Conservation (phyloP, 2,329 filamentous ascomycete species). For the Cryphonectria carpinicola region DNA sequence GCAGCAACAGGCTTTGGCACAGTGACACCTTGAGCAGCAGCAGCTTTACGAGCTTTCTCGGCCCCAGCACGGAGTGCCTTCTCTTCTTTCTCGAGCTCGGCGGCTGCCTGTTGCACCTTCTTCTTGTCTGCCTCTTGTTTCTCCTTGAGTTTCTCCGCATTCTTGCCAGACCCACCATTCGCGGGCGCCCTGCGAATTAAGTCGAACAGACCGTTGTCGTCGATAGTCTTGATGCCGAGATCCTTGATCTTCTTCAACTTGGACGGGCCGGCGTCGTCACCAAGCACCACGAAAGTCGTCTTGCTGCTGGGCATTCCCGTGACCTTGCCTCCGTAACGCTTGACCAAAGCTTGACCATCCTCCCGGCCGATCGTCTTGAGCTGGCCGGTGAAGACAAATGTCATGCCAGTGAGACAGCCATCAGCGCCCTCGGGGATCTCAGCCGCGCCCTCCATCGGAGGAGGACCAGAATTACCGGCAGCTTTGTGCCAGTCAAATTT, state of each 20-base stretch:
- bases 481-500: slow-evolving; percentile 84
- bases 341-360: slow-evolving; percentile 83
- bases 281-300: slow-evolving; percentile 91
- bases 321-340: slow-evolving; percentile 92
- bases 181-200: slow-evolving; percentile 81
- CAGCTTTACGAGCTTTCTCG: slow-evolving; percentile 57
- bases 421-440: slow-evolving; percentile 83
- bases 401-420: slow-evolving; percentile 86
- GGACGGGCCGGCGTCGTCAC: slow-evolving; percentile 87
- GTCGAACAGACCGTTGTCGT: slow-evolving; percentile 89
- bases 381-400: slow-evolving; percentile 94
- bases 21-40: slow-evolving; percentile 48
- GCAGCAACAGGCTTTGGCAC: slow-evolving; percentile 40
- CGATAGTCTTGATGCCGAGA: slow-evolving; percentile 84
- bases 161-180: slow-evolving; percentile 85
- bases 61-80: slow-evolving; percentile 57
- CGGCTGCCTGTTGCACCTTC: slow-evolving; percentile 78
- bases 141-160: slow-evolving; percentile 80
- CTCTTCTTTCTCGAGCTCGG: slow-evolving; percentile 85
- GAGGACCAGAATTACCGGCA: slow-evolving; percentile 64
- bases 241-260: slow-evolving; percentile 87
- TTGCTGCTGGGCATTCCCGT: slow-evolving; percentile 85
- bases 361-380: slow-evolving; percentile 80
- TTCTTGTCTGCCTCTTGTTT: slow-evolving; percentile 85
- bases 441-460: slow-evolving; percentile 63